Evolutionary conservation across 2,329 filamentous ascomycete species (phyloP).

Genomic region (Lachnellula hyalina): DNA sequence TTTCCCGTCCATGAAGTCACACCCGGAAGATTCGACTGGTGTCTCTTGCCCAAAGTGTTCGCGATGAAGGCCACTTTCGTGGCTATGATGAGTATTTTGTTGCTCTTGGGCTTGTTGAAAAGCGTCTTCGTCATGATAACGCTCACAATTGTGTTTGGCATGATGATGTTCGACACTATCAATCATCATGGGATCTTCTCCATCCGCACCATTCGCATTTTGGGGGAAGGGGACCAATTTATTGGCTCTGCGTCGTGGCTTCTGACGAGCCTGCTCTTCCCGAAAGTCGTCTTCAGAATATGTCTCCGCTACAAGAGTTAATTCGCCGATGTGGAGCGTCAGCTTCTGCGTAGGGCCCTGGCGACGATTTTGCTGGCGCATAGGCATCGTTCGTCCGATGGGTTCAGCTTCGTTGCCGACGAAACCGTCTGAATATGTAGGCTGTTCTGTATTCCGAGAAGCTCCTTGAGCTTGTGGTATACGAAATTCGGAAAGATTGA

Average conservation of each 20-base stretch:
- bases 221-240: background rate
- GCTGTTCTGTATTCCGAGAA: background rate
- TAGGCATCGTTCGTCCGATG: slow-evolving; percentile 21
- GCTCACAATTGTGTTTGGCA: background rate
- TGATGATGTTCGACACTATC: background rate
- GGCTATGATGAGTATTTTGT: background rate
- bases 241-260: background rate
- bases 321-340: background rate
- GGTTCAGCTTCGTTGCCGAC: slow-evolving; percentile 21
- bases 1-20: background rate
- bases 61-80: background rate
- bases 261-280: background rate
- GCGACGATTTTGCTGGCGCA: slow-evolving; percentile 1
- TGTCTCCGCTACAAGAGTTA: background rate
- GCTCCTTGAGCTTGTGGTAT: slow-evolving; percentile 11
- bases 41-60: background rate
- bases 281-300: background rate
- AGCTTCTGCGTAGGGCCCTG: background rate
- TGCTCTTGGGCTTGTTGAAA: background rate
- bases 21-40: background rate
- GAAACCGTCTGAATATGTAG: slow-evolving; percentile 25
- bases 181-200: background rate
- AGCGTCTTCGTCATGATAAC: background rate
- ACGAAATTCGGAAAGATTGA: slow-evolving; percentile 17
- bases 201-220: background rate